phyloP scores from a whole-genome alignment of 2,329 filamentous ascomycete genomes.

The Calonectria pseudoreteaudii region DNA sequence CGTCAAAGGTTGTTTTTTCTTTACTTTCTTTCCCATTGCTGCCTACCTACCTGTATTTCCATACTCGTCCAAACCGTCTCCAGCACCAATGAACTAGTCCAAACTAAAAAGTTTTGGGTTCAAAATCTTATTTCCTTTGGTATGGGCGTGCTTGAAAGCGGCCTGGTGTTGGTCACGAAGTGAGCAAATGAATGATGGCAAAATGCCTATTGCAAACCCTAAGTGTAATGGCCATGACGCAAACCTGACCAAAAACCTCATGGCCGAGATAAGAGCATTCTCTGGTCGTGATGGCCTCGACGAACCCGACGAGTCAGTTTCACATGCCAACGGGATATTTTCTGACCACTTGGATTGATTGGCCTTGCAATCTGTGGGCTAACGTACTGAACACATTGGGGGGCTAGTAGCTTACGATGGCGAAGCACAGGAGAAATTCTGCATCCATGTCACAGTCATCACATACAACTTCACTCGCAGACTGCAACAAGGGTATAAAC shows the following conservation, averaged over 20 bases:
- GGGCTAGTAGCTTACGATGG: neutral
- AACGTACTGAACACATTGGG: neutral
- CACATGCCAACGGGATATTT: neutral
- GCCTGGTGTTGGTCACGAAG: neutral
- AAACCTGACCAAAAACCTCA: neutral
- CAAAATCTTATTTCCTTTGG: neutral
- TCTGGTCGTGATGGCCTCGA: neutral
- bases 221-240: neutral
- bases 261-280: neutral
- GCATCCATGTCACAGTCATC: neutral
- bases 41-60: neutral
- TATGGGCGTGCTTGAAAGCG: neutral
- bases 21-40: neutral
- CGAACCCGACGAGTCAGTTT: neutral
- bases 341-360: neutral
- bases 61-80: neutral
- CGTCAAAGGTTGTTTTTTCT: neutral
- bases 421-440: neutral
- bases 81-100: neutral
- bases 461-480: neutral
- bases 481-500: conserved; percentile 29
- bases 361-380: neutral
- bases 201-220: neutral
- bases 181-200: neutral
- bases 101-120: neutral